phyloP scores from a whole-genome alignment of 371 early-diverging fungal genomes.

The Lichtheimia corymbifera region DNA sequence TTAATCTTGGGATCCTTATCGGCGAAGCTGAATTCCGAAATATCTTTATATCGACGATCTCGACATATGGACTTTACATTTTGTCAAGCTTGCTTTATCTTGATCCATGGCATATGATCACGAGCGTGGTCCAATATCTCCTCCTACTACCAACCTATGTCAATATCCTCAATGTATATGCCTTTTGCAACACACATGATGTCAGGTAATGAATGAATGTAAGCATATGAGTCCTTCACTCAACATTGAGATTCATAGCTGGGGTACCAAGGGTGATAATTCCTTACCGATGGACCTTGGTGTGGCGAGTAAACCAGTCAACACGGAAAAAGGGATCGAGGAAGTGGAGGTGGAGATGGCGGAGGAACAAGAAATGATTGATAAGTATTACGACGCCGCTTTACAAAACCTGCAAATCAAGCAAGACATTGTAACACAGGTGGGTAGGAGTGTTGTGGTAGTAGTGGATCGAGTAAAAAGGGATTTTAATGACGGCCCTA shows the following conservation, averaged over 20 bases:
- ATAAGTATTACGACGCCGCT: slow-evolving; percentile 73
- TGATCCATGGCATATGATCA: slow-evolving; percentile 94
- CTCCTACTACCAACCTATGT: slow-evolving; percentile 83
- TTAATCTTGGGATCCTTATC: slow-evolving; percentile 22
- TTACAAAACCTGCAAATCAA: slow-evolving; percentile 53
- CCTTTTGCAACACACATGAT: slow-evolving; percentile 88
- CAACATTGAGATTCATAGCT: slow-evolving; percentile 42
- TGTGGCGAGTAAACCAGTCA: slow-evolving; percentile 37
- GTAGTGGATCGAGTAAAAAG: not conserved
- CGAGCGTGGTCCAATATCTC: slow-evolving; percentile 85
- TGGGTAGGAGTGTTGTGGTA: slow-evolving; percentile 1
- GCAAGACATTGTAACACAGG: slow-evolving; percentile 39
- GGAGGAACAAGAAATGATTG: slow-evolving; percentile 65
- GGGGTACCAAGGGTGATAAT: slow-evolving; percentile 95
- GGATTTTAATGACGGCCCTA: slow-evolving; percentile 3
- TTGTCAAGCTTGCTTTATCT: slow-evolving; percentile 74
- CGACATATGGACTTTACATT: slow-evolving; percentile 89
- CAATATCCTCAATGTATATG: slow-evolving; percentile 91
- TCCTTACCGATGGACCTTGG: slow-evolving; percentile 51
- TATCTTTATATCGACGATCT: slow-evolving; percentile 73
- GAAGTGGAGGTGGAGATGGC: slow-evolving; percentile 73
- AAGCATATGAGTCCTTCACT: not conserved
- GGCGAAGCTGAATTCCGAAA: slow-evolving; percentile 67
- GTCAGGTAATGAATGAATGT: slow-evolving; percentile 56
- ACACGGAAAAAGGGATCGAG: slow-evolving; percentile 44